Base-by-base conservation (phyloP, 1,284 basidiomycete genomes). In the Puccinia hordei region DNA sequence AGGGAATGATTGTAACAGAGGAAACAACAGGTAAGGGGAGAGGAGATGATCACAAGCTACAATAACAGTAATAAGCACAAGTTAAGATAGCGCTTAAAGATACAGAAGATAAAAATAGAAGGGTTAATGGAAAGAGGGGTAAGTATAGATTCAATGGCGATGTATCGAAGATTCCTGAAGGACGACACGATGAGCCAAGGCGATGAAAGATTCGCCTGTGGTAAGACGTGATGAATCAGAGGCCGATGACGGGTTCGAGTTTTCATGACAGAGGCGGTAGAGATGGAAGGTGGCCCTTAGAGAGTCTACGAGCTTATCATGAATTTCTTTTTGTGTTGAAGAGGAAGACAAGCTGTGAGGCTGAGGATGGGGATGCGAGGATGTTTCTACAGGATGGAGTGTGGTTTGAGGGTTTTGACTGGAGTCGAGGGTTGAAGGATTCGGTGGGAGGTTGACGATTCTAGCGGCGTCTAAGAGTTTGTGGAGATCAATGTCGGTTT, bases 101-200 rank as follows among this genome's bases (percentile, higher is more conserved):
- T 41, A 41, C 38, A 41, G 38, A 41, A 41, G 38, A 41, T 6
- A 41, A 12, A 12, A 41, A 12, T 41, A 41, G 4, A 41, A 41
- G 38, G n/a, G n/a, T n/a, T n/a, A n/a, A n/a, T n/a, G n/a, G n/a
- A n/a, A n/a, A 49, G 46, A 49, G 17, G 3, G 46, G 12, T 30
- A 10, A 8, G 22, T 6, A 15, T 15, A 82, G 68, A 85, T 84
- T 0, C 83, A 84, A 77, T 27, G 57, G 10, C 24, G 38, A 41
- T 41, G 38, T 41, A 4, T 41, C 38, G 38, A 41, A 24, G 63
- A 41, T 51, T 71, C 68, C 15, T 46, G 41, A 8, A 71, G 19
- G 30, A 71, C 68, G 33, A 30, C 68, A 10, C 68, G 68, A 71
- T 71, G 68, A 19, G 68, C 68, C 44, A 71, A 53, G 19, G 68